Conservation (phyloP, 306 rosid genomes). For the Castanopsis chinensis region DNA sequence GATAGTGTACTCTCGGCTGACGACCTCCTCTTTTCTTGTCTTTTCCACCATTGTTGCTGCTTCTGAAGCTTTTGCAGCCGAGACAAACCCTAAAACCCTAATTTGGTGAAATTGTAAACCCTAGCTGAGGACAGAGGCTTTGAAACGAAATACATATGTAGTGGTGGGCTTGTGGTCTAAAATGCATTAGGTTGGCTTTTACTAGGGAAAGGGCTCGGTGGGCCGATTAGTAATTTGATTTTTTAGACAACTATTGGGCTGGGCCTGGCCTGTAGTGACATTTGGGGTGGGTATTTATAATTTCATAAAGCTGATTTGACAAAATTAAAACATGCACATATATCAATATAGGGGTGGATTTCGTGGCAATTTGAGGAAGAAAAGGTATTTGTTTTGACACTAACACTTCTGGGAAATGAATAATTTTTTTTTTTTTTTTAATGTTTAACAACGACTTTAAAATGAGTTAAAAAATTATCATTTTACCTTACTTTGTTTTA, state of each 20-base stretch:
- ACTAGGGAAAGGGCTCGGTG: no score
- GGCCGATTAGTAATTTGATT: neutral
- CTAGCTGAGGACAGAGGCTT: neutral
- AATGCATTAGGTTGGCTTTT: neutral
- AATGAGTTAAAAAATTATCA: no score
- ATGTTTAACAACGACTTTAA: no score
- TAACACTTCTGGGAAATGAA: no score
- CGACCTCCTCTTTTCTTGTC: conserved; percentile 43
- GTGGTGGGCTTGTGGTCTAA: neutral
- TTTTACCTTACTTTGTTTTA: no score
- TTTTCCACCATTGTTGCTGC: conserved; percentile 44
- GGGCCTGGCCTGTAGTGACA: neutral
- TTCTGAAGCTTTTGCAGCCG: neutral
- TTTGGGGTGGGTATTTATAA: neutral
- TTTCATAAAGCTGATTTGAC: no score
- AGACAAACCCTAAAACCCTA: conserved; percentile 13
- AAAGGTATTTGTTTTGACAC: no score
- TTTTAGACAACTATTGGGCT: neutral
- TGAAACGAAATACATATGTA: neutral
- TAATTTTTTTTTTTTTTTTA: no score
- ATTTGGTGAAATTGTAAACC: neutral
- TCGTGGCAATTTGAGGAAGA: no score
- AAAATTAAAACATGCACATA: no score
- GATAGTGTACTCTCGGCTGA: conserved; percentile 43
- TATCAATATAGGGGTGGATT: no score